Conservation (phyloP, 176 grass and related monocot species). For the Pontederia crassipes region DNA sequence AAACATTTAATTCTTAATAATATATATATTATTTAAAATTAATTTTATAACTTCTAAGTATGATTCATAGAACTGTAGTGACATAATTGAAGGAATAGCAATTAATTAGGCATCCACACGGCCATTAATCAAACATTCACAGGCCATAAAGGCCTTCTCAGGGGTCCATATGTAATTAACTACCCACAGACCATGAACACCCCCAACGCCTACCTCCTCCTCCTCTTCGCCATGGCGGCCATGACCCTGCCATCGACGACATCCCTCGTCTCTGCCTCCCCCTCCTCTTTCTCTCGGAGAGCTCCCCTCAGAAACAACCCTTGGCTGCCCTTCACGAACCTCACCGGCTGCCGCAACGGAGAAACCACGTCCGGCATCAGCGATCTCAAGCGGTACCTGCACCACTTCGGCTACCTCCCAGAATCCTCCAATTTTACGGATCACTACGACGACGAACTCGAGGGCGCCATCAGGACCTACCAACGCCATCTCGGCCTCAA, state of each 20-base stretch:
- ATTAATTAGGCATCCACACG: too few species aligned
- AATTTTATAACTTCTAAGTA: too few species aligned
- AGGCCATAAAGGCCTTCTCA: too few species aligned
- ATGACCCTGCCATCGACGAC: not conserved
- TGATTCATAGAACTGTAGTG: too few species aligned
- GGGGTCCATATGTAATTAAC: too few species aligned
- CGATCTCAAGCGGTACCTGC: conserved; percentile 56
- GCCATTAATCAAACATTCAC: too few species aligned
- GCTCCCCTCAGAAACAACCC: not conserved
- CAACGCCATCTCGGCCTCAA: conserved; percentile 58
- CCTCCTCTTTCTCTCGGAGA: not conserved
- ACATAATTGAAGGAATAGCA: too few species aligned
- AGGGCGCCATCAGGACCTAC: conserved; percentile 48
- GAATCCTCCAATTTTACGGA: conserved; percentile 39
- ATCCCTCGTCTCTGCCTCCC: not conserved
- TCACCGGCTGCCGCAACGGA: conserved; percentile 58
- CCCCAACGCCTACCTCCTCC: not conserved
- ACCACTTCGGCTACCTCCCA: conserved; percentile 36
- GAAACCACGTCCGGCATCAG: conserved; percentile 44
- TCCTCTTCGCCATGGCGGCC: not conserved
- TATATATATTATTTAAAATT: too few species aligned
- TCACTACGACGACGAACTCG: conserved; percentile 46
- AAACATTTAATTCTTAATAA: too few species aligned
- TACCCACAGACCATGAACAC: too few species aligned
- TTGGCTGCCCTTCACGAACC: conserved; percentile 65